phyloP scores from a whole-genome alignment of 225 moss, liverwort and hornwort genomes.

The Marchantia polymorpha region DNA sequence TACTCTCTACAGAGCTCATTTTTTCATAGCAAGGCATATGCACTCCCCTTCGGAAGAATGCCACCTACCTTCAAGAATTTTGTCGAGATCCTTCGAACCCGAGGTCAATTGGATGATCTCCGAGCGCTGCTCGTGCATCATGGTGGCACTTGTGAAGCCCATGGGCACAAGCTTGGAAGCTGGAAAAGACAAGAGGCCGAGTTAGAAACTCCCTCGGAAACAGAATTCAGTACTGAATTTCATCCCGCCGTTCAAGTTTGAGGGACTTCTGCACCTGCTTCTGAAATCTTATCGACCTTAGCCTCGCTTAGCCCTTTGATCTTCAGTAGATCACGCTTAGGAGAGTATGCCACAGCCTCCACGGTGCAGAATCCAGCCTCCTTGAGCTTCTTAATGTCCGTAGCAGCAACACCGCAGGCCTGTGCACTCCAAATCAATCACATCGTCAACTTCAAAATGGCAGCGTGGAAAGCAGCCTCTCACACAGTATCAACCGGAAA shows the following conservation, averaged over 20 bases:
- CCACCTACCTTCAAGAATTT: constrained; percentile 57
- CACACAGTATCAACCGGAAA: background rate
- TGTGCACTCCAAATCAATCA: constrained; percentile 13
- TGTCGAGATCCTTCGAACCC: constrained; percentile 82
- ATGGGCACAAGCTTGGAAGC: constrained; percentile 85
- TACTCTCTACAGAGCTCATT: too few relatives aligned
- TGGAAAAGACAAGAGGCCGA: constrained; percentile 11
- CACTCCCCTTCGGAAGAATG: background rate
- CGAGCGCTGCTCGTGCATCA: constrained; percentile 94
- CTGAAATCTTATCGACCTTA: constrained; percentile 86
- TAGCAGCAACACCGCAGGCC: constrained; percentile 65
- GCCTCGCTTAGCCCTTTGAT: constrained; percentile 93
- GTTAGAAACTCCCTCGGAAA: background rate
- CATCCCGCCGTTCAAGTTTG: too few relatives aligned
- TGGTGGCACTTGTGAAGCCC: constrained; percentile 91
- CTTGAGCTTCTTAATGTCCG: constrained; percentile 88
- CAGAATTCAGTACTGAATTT: background rate
- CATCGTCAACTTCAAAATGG: background rate
- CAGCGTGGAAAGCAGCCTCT: background rate
- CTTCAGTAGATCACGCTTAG: constrained; percentile 74
- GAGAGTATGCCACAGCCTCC: constrained; percentile 77
- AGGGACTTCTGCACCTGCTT: constrained; percentile 46
- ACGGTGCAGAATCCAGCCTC: constrained; percentile 81
- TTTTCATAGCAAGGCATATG: background rate
- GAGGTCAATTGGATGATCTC: constrained; percentile 82